Evolutionary conservation across 768 basidiomycete genomes (phyloP), one percentile per base, ranked within the genome.

Genomic region (Leucocoprinus birnbaumii): DNA sequence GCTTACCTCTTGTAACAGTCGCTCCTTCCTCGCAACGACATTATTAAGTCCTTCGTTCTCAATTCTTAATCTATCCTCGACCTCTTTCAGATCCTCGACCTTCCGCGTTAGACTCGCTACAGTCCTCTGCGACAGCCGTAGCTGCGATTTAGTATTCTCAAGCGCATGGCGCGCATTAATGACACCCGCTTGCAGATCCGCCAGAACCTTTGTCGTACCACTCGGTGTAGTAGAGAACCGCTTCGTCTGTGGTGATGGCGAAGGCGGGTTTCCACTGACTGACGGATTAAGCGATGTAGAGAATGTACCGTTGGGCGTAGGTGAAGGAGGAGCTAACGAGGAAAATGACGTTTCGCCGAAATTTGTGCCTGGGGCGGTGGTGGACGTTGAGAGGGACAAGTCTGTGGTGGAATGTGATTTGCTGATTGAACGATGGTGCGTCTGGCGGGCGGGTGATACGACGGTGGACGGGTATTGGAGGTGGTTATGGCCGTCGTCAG

Each of bases 31-130:
- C 25, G 90, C 83, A 21, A 95, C 88, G 16, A 94, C 91, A 58
- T 91, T 91, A 63, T 92, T 92, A 61, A 94, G 68, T 2, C 87
- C 88, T 65, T 94, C 93, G 62, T 92, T 94, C 71, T 95, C 93
- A 48, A 91, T 65, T 54, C 91, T 70, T 59, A 94, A 69, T 46
- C 93, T 75, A 68, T 95, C 93, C 59, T 91, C 77, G 2, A 83
- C 87, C 66, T 94, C 93, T 66, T 93, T 94, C 66, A 94, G 67
- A 67, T 95, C 93, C 66, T 94, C 93, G 22, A 87, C 87, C 69
- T 90, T 89, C 42, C 91, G 74, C 37, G 91, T 93, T 41, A 94
- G 69, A 66, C 89, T 87, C 25, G 90, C 90, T 10, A 94, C 93
- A 46, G 83, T 86, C 55, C 91, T 75, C 66, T 95, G 92, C 8